phyloP scores from a whole-genome alignment of 257 asterid species.

The Scutellaria galericulata region DNA sequence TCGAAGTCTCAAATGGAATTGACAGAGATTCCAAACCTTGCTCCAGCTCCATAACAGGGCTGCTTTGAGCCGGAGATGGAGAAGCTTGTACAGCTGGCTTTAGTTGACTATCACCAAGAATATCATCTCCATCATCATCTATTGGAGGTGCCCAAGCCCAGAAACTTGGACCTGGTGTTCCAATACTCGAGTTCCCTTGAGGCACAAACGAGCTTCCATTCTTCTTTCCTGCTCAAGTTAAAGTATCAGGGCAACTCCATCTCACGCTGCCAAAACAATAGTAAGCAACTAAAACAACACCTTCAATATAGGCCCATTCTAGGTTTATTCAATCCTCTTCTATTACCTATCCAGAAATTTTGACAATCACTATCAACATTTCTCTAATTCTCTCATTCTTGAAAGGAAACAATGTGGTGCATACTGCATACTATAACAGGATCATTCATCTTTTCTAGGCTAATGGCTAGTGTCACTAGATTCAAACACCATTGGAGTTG shows the following conservation, averaged over 20 bases:
- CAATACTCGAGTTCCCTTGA: conserved; percentile 40
- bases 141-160: conserved; percentile 94
- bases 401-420: neutral
- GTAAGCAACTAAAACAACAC: neutral
- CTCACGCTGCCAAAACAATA: conserved; percentile 5
- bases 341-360: neutral
- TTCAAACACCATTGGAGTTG: neutral
- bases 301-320: neutral
- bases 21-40: conserved; percentile 53
- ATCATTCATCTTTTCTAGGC: too few relatives aligned
- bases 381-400: neutral
- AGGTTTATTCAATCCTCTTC: neutral
- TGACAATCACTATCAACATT: neutral
- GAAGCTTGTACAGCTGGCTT: conserved; percentile 50
- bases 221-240: conserved; percentile 51
- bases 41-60: conserved; percentile 74
- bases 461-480: neutral
- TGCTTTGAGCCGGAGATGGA: conserved; percentile 44
- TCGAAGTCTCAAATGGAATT: conserved; percentile 75
- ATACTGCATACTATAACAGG: too few relatives aligned
- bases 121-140: conserved; percentile 33
- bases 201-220: conserved; percentile 42
- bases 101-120: conserved; percentile 33
- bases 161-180: conserved; percentile 92
- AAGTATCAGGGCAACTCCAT: conserved; percentile 21